Evolutionary conservation across 345 rosid genomes (phyloP), one percentile per base, ranked within the genome.

Genomic region (Brassica rapa): DNA sequence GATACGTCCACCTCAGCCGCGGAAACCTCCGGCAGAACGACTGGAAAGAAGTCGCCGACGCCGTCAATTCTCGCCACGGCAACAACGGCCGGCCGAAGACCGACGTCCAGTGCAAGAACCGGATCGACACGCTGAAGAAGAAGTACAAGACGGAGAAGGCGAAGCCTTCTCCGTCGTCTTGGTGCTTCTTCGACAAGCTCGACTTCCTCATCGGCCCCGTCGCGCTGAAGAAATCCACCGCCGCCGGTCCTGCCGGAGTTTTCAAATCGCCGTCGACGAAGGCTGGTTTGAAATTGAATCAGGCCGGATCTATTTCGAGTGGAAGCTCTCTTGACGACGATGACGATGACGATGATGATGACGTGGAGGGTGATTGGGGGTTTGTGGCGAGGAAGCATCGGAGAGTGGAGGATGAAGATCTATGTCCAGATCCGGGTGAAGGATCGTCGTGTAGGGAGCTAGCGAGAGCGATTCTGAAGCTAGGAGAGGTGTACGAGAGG

Each of bases 21-120:
- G 93, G 98, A 3, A 90, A 87, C 71, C 94, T 93, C 82, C 88
- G 95, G 4, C 97, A 88, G 71, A 88, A 87, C 78, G 92, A 91
- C 74, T 91, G 97, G 97, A 84, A 86, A 62, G 93, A 90, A 57
- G 93, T 91, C 64, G 91, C 94, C 35, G 93, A 87, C 71, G 74
- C 91, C 60, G 97, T 91, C 62, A 91, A 88, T 69, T 79, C 83
- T 3, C 72, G 80, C 63, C 87, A 85, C 46, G 83, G 81, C 33
- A 82, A 80, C 33, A 86, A 82, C 61, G 85, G 82, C 79, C 81
- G 84, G 23, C 83, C 86, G 3, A 88, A 86, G 43, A 90, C 89
- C 60, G 93, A 89, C 19, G 86, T 89, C 3, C 94, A 92, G 85
- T 88, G 95, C 29, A 87, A 90, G 83, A 88, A 90, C 74, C 84